Conservation (phyloP, 1,284 basidiomycete species). For the Ustilago shanxiensis region DNA sequence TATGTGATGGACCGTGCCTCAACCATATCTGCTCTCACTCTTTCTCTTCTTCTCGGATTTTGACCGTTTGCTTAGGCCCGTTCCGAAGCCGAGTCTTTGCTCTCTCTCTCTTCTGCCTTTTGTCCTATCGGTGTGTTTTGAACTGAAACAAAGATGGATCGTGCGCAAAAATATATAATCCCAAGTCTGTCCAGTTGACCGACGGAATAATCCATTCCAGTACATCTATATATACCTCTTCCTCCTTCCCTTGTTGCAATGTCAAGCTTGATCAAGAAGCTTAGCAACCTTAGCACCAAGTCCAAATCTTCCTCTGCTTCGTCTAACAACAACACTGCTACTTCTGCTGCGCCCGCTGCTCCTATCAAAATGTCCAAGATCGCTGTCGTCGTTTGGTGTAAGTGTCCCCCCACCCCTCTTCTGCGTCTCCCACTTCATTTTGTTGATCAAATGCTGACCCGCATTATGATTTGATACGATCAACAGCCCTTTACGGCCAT, state of each 20-base stretch:
- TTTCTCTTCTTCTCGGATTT: background rate
- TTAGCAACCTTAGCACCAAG: constrained; percentile 46
- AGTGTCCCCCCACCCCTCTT: background rate
- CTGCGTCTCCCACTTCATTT: too few species aligned
- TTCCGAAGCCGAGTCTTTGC: background rate
- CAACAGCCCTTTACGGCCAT: constrained; percentile 65
- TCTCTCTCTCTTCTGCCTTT: background rate
- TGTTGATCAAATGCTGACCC: too few species aligned
- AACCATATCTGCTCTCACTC: background rate
- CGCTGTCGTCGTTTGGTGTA: constrained; percentile 52
- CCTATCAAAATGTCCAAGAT: constrained; percentile 56
- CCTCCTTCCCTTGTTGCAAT: constrained; percentile 10
- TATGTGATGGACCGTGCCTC: background rate
- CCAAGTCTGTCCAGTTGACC: background rate
- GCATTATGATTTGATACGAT: too few species aligned
- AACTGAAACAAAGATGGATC: background rate
- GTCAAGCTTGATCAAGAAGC: constrained; percentile 41
- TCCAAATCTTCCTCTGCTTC: constrained; percentile 39
- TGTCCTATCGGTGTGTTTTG: too few species aligned
- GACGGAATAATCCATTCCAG: background rate
- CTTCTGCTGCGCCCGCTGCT: constrained; percentile 28
- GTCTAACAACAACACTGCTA: constrained; percentile 15
- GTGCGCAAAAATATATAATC: background rate
- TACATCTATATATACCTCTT: background rate
- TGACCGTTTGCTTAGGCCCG: background rate